These are phyloP conservation scores for Phaeosphaeria sp. DNA, from an alignment of 2,329 filamentous ascomycete species.

Conservation along the genomic window DNA sequence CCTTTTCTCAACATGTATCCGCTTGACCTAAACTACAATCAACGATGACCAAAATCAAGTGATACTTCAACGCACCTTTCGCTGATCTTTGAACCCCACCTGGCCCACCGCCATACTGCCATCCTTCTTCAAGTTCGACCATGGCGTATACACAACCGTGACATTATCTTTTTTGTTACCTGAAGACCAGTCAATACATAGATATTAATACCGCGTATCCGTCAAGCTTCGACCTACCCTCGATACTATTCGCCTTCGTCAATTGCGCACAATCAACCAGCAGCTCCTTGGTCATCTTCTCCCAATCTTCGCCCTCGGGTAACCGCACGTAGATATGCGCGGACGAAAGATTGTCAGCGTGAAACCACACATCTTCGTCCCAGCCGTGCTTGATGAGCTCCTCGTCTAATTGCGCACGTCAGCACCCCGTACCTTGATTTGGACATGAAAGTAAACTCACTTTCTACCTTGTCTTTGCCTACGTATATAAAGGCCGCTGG, in stretches of 20 bases:
- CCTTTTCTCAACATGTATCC: slow-evolving; percentile 77
- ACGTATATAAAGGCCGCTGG: slow-evolving; percentile 91
- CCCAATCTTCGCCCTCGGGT: slow-evolving; percentile 80
- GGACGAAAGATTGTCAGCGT: slow-evolving; percentile 95
- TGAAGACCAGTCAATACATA: slow-evolving; percentile 57
- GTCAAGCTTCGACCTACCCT: slow-evolving; percentile 60
- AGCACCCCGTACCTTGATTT: background rate
- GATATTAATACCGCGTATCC: background rate
- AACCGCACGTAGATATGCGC: slow-evolving; percentile 96
- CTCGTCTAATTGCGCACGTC: slow-evolving; percentile 72
- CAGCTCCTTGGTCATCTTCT: slow-evolving; percentile 75
- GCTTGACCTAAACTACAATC: slow-evolving; percentile 67
- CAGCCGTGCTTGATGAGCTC: slow-evolving; percentile 93
- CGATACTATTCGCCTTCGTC: slow-evolving; percentile 98
- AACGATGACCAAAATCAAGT: background rate
- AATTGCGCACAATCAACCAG: slow-evolving; percentile 91
- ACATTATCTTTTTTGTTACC: slow-evolving; percentile 97
- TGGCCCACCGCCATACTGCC: slow-evolving; percentile 95
- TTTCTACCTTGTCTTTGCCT: slow-evolving; percentile 99
- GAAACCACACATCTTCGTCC: slow-evolving; percentile 98
- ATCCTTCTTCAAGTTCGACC: slow-evolving; percentile 95
- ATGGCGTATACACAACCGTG: slow-evolving; percentile 95
- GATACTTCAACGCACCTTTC: slow-evolving; percentile 56
- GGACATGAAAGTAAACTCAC: slow-evolving; percentile 60
- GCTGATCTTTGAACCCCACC: slow-evolving; percentile 90